Evolutionary conservation across 768 basidiomycete genomes (phyloP), one percentile per base, ranked within the genome.

Genomic region (Pilatotrama ljubarskyi): DNA sequence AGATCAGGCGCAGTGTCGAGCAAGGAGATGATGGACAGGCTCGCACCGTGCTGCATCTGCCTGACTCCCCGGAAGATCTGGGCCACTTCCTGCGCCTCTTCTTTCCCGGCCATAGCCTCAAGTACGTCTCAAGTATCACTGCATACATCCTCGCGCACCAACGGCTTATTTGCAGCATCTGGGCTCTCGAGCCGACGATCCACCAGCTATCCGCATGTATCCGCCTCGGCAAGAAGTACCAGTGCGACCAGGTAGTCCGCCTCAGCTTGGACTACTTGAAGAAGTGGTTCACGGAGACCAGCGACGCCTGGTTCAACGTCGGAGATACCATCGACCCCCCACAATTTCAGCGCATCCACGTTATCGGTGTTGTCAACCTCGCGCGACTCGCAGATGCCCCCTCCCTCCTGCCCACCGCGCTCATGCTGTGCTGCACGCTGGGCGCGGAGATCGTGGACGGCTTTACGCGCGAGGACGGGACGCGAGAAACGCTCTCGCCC

Each of bases 221-320:
- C 26, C 59, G 59, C 1, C 38, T 60, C 25, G 51, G 42, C 18
- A 36, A 60, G 44, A 60, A 60, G 36, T 60, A 60, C 37, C 51
- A 54, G 25, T 38, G 54, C 44, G n/a, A n/a, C 5, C 36, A 18
- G 2, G 36, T 60, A 8, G 20, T 24, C 14, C 22, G 36, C 9
- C 51, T 49, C 13, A 51, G 44, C 2, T 48, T 54, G 47, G 25
- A 18, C 2, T 50, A 50, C 22, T 36, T 60, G 10, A 36, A 35
- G 2, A 32, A 15, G n/a, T 60, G 50, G 22, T 60, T 48, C 51
- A 53, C 59, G 11, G 40, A 37, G 24, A 20, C 14, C 18, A 49
- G 48, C 47, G 41, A 54, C 37, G 24, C 29, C 18, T 53, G 51
- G 51, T n/a, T n/a, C n/a, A n/a, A 20, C 13, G 11, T 8, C 2